Evolutionary conservation across 192 early-diverging fungal species (phyloP).

Genomic region (Chytriomyces confervae): DNA sequence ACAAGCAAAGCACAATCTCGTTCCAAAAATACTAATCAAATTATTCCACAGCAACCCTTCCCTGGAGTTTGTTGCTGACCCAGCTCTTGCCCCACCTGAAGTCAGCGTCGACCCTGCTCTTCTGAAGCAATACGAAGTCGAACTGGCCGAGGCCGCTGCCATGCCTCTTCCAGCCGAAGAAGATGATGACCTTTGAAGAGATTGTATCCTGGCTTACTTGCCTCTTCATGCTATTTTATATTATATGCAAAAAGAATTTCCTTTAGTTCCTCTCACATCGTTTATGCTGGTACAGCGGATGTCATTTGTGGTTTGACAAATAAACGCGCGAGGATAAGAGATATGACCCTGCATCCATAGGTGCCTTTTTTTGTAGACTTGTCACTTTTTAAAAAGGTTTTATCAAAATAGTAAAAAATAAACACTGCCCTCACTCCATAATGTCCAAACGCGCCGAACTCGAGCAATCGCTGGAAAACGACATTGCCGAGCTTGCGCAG

Average conservation of each 20-base stretch:
- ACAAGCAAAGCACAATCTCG: conserved; percentile 5
- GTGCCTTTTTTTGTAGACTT: too few relatives aligned
- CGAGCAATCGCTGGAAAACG: conserved; percentile 49
- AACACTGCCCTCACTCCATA: neutral
- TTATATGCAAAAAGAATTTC: neutral
- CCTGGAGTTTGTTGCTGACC: conserved; percentile 97
- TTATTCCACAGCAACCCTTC: conserved; percentile 73
- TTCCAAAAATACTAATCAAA: conserved; percentile 1
- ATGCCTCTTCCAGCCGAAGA: conserved; percentile 89
- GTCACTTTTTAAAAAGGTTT: too few relatives aligned
- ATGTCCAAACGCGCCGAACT: conserved; percentile 29
- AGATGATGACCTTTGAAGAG: conserved; percentile 34
- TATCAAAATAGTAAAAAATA: neutral
- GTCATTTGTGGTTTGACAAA: too few relatives aligned
- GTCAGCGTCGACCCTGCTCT: conserved; percentile 80
- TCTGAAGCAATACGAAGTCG: conserved; percentile 79
- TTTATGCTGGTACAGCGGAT: too few relatives aligned
- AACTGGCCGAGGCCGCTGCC: conserved; percentile 78
- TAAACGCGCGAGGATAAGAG: too few relatives aligned
- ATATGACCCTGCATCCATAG: too few relatives aligned
- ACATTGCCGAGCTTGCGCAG: conserved; percentile 56
- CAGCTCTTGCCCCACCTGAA: conserved; percentile 95
- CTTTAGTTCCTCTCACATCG: too few relatives aligned
- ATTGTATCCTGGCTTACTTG: neutral
- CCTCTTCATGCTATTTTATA: conserved; percentile 1